phyloP scores from a whole-genome alignment of 495 filamentous ascomycete genomes.

The Geopyxis carbonaria region DNA sequence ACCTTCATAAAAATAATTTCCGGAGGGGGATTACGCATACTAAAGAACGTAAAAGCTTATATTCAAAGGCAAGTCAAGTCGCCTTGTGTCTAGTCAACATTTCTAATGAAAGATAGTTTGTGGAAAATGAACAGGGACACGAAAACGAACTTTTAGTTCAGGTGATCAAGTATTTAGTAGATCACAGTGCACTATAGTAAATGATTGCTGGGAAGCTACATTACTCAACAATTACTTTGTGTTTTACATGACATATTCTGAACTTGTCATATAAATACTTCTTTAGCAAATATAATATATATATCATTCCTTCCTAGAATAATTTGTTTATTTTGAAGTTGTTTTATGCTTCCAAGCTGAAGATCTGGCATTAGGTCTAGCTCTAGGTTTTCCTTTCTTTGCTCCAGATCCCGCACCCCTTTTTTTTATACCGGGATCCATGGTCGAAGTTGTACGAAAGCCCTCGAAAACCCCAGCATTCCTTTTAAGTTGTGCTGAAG shows the following conservation, averaged over 20 bases:
- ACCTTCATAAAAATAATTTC: no score
- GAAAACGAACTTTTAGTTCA: constrained; percentile 19
- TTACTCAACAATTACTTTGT: no score
- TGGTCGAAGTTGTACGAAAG: constrained; percentile 53
- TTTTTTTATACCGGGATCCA: constrained; percentile 45
- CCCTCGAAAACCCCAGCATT: constrained; percentile 61
- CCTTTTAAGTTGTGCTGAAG: constrained; percentile 45
- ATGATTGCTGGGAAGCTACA: neutral
- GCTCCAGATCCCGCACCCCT: constrained; percentile 41
- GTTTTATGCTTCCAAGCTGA: constrained; percentile 49
- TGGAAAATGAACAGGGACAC: constrained; percentile 22
- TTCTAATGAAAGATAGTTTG: constrained; percentile 20
- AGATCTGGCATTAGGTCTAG: constrained; percentile 39
- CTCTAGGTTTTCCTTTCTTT: constrained; percentile 39
- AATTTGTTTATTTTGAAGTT: constrained; percentile 23
- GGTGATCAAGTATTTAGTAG: constrained; percentile 17
- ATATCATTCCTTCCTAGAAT: neutral
- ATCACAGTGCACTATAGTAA: neutral
- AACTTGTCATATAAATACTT: no score
- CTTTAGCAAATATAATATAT: no score
- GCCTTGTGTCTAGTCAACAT: no score
- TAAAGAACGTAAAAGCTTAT: no score
- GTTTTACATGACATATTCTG: no score
- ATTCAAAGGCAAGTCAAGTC: no score
- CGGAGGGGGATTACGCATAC: no score